These are phyloP conservation scores for Ceratocystis huliohia DNA, from an alignment of 2,329 filamentous ascomycete species.

Conservation along the genomic window DNA sequence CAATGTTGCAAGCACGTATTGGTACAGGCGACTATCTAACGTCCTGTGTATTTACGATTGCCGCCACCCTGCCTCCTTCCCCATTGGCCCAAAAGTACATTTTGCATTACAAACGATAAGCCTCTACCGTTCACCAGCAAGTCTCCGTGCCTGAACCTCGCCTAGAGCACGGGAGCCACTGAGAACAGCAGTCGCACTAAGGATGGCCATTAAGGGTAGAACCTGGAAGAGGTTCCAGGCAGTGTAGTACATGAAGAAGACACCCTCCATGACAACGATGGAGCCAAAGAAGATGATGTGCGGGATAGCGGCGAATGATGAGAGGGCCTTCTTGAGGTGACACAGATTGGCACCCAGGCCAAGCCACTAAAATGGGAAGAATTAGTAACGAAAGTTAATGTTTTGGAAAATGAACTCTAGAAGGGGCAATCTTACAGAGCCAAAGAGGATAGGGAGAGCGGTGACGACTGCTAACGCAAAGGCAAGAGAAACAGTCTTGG, in stretches of 20 bases:
- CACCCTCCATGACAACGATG: slow-evolving; percentile 71
- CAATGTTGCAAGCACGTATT: not conserved
- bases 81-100: not conserved
- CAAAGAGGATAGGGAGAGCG: slow-evolving; percentile 60
- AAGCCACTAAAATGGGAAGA: slow-evolving; percentile 50
- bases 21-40: slow-evolving; percentile 6
- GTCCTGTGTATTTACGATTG: not conserved
- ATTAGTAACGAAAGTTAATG: not conserved
- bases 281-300: slow-evolving; percentile 80
- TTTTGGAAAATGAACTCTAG: not conserved
- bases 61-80: not conserved
- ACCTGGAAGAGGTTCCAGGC: slow-evolving; percentile 86
- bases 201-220: slow-evolving; percentile 56
- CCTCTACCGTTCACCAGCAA: slow-evolving; percentile 54
- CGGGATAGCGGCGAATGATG: slow-evolving; percentile 60
- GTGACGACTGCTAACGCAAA: slow-evolving; percentile 63
- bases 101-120: not conserved
- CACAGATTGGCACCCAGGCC: slow-evolving; percentile 69
- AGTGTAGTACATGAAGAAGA: slow-evolving; percentile 92
- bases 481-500: slow-evolving; percentile 62
- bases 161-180: slow-evolving; percentile 82
- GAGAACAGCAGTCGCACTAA: slow-evolving; percentile 62
- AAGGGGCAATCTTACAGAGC: slow-evolving; percentile 42
- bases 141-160: slow-evolving; percentile 78
- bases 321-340: slow-evolving; percentile 63